Base-by-base conservation (phyloP, 768 basidiomycete genomes). In the Tremella yokohamensis region DNA sequence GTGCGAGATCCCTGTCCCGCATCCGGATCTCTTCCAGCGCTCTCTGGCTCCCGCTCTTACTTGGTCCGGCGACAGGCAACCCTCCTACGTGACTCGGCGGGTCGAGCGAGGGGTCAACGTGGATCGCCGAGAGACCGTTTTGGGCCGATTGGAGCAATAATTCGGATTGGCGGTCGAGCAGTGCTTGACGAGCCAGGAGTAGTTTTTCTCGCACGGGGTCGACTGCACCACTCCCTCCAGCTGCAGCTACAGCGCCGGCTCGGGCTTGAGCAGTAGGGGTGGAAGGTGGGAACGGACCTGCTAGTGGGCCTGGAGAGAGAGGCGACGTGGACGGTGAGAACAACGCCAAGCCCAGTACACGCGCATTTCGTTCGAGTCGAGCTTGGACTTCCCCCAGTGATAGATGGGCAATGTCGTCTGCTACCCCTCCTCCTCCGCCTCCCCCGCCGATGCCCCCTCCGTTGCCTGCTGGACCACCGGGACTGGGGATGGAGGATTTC, bases 151-250 rank as follows among this genome's bases (percentile, higher is more conserved):
- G 40, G 25, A 61, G 34, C 52, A 72, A 37, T 26, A 72, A 42
- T 42, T 72, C 70, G 40, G 50, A 42, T 53, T 72, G 64, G 42
- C 70, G n/a, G 1, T 55, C 65, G 16, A 65, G 49, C 12, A 69
- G 34, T 7, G 57, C 49, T 47, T 61, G 45, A 15, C 70, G 40
- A 1, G 57, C 64, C 1, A 29, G 8, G 15, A 69, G 19, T 20
- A 72, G 52, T 34, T 61, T 61, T 18, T 67, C 62, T 40, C 64
- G 20, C 0, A 72, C 58, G n/a, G 68, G 60, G 54, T 71, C 69
- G 20, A 13, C 47, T 48, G 12, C 47, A 22, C 39, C 18, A 11
- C 39, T 40, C 39, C 18, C 39, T 24, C 16, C 42, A 25, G 24
- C 19, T 15, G 54, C 40, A 48, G 26, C 8, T 12, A 3, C n/a